These are phyloP conservation scores for Balakata baccata DNA, from an alignment of 345 rosid species.

Conservation along the genomic window DNA sequence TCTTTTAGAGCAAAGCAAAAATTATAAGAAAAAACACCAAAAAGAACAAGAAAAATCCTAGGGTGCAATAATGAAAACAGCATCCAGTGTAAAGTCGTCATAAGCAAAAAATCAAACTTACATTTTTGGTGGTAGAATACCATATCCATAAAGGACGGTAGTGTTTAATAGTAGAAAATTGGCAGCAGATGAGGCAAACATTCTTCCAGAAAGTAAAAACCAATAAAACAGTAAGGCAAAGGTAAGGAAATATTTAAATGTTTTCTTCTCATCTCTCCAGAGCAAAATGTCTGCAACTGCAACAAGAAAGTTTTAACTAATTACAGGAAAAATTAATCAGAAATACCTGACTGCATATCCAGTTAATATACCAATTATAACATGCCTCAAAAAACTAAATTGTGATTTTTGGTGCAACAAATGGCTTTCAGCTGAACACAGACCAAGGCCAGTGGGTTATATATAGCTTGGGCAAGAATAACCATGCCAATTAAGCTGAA, in stretches of 20 bases:
- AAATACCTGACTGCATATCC: background rate
- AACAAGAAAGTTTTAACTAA: conserved; percentile 26
- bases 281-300: conserved; percentile 86
- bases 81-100: background rate
- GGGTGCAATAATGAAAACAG: background rate
- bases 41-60: background rate
- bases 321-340: conserved; percentile 7
- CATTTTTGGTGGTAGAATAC: conserved; percentile 53
- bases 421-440: background rate
- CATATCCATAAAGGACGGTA: conserved; percentile 49
- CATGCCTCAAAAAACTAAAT: background rate
- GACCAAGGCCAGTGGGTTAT: background rate
- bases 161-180: conserved; percentile 54
- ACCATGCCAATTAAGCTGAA: background rate
- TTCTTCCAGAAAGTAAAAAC: conserved; percentile 72
- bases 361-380: background rate
- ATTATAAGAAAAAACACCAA: background rate
- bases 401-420: background rate
- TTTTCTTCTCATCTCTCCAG: conserved; percentile 89
- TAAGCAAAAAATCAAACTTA: conserved; percentile 36
- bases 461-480: background rate
- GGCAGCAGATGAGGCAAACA: conserved; percentile 66
- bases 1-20: background rate
- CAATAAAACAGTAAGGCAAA: conserved; percentile 60
- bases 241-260: conserved; percentile 56